Conservation (phyloP, 208 protist species). For the Herpetomonas samuelpessoai region DNA sequence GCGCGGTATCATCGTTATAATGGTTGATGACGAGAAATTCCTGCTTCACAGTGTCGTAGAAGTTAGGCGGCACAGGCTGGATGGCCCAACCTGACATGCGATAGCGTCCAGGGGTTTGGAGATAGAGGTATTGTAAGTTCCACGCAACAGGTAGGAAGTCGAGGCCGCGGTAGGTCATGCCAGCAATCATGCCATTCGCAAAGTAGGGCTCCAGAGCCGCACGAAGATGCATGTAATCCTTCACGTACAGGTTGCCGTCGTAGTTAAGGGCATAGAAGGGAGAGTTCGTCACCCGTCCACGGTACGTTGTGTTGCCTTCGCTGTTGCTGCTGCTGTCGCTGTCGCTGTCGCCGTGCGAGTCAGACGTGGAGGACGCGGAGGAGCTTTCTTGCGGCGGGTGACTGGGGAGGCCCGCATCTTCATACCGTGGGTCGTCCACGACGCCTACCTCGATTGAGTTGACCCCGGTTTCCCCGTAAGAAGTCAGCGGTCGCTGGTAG, state of each 20-base stretch:
- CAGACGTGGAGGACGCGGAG: too few species aligned
- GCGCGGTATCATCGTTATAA: conserved; percentile 2
- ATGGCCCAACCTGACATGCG: neutral
- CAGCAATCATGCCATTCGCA: neutral
- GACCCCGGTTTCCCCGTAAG: neutral
- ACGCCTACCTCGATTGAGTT: neutral
- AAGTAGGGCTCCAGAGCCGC: conserved; percentile 1
- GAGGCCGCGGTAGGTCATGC: conserved; percentile 13
- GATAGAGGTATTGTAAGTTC: neutral
- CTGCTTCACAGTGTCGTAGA: conserved; percentile 23
- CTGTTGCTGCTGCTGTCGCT: neutral
- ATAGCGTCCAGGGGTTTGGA: conserved; percentile 14
- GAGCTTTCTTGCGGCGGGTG: neutral
- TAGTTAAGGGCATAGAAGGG: neutral
- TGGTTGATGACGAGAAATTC: conserved; percentile 22
- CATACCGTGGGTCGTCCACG: neutral
- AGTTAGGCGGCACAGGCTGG: conserved; percentile 30
- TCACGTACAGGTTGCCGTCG: conserved; percentile 1
- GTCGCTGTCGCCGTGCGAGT: too few species aligned
- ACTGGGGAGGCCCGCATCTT: neutral
- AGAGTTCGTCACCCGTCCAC: too few species aligned
- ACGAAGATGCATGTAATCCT: conserved; percentile 14
- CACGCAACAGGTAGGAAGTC: neutral
- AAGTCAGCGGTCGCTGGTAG: neutral
- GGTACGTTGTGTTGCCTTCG: too few species aligned